Conservation (phyloP, 192 early-diverging fungal genomes). For the Entomortierella parvispora region DNA sequence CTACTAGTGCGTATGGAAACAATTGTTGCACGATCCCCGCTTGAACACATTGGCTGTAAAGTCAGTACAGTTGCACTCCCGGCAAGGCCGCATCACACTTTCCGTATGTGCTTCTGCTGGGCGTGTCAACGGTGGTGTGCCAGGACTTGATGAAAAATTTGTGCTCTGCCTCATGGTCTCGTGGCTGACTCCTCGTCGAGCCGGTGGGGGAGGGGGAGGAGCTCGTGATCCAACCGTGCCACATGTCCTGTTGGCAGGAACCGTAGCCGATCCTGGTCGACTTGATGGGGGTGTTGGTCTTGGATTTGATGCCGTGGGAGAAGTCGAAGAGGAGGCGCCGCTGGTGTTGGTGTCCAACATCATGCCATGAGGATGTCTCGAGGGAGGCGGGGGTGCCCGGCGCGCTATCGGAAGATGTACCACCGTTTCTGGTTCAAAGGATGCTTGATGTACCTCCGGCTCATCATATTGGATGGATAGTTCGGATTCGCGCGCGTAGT, state of each 20-base stretch:
- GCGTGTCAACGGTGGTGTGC: constrained; percentile 19
- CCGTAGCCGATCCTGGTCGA: constrained; percentile 12
- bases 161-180: neutral
- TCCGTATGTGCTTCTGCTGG: constrained; percentile 22
- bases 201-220: constrained; percentile 18
- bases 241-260: neutral
- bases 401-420: neutral
- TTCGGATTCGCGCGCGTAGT: constrained; percentile 14
- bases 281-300: constrained; percentile 21
- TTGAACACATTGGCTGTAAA: constrained; percentile 79
- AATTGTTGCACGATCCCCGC: constrained; percentile 77
- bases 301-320: neutral
- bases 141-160: neutral
- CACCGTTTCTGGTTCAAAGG: constrained; percentile 9
- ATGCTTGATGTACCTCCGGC: neutral
- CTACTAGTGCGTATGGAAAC: constrained; percentile 74
- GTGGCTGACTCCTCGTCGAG: constrained; percentile 6
- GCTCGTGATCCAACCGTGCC: constrained; percentile 13
- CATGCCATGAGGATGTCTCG: neutral
- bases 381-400: constrained; percentile 5
- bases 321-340: neutral
- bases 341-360: neutral
- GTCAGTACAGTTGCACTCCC: constrained; percentile 75
- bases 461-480: neutral
- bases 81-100: constrained; percentile 41